Base-by-base conservation (phyloP, 2,329 filamentous ascomycete species). In the Hortaea sp. region DNA sequence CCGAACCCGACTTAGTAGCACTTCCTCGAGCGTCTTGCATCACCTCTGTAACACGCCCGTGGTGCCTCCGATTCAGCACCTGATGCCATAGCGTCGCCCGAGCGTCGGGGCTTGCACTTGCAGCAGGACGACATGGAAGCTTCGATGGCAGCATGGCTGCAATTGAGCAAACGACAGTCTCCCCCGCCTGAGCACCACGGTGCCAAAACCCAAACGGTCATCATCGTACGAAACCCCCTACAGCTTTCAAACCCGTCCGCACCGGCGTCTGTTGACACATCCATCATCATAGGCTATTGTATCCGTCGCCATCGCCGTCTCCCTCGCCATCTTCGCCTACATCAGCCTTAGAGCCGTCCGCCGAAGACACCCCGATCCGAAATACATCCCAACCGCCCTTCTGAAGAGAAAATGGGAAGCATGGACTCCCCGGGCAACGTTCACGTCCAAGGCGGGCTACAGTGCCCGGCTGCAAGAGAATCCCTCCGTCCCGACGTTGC, bases 401-500 rank as follows among this genome's bases (percentile, higher is more conserved):
- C 52, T 66, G 27, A 63, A 64, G 49, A 50, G 52, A 28, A 60
- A 54, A 51, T 65, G 61, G 62, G 54, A 53, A 38, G 50, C 48
- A 48, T 65, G 61, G 62, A 54, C 48, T 7, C 62, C 62, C 0
- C 41, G 48, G 9, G 45, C 49, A 7, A 44, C 56, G 29, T 49
- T 45, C 11, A 48, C 44, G 39, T 43, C 46, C 20, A 61, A 63
- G 40, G 59, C 58, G 10, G 51, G 44, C 20, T 65, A 65, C 49
- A 62, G 58, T 44, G 48, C 53, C 10, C 53, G 50, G 20, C 47
- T 64, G 29, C 62, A 64, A 42, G 54, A 58, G 13, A 50, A 53
- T 28, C 46, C 51, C 13, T 54, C 49, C n/a, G 53, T 46, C 30
- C 58, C 53, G 9, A 57, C 55, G 6, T 39, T 56, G 34, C 57